Evolutionary conservation across 2,329 filamentous ascomycete genomes (phyloP), one percentile per base, ranked within the genome.

Genomic region (Monilinia laxa): DNA sequence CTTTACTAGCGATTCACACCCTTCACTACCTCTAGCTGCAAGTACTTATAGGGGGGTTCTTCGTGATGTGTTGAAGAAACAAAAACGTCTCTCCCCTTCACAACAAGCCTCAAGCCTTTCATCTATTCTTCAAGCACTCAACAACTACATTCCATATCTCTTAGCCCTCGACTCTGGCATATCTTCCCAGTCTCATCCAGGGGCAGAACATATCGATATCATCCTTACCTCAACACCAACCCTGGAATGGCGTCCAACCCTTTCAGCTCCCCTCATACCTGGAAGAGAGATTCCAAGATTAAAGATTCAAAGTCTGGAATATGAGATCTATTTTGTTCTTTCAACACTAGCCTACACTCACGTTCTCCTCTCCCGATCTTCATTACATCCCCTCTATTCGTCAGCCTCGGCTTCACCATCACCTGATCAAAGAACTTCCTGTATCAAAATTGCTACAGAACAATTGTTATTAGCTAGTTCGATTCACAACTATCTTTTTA

Each of bases 21-120:
- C 95, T 4, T 97, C 94, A 0, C 84, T 99, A 53, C 92, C 93
- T 31, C 85, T 94, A 73, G 85, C 86, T 65, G 89, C 92, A 28
- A 93, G 93, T 71, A 94, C 91, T 11, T 87, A 92, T 75, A 91
- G 95, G 68, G 90, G 91, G 72, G 86, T 96, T 23, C 84, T 97
- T 62, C 88, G 92, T 73, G 88, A 94, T 77, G 85, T 88, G 3
- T 83, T 99, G 68, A 98, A 98, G 80, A 88, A 88, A 73, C 89
- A 97, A 82, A 98, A 97, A 79, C 88, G 92, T 63, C 85, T 97
- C n/a, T 84, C 91, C 4, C 83, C 90, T 11, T 77, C 85, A 12
- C 87, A 90, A 31, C 91, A 92, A 77, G 80, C 87, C 7, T 82
- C 88, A 28, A 88, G 92, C 75, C 83, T 99, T 7, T 82, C 86